Evolutionary conservation across 768 basidiomycete genomes (phyloP).

Genomic region (Neoboletus magnificus): DNA sequence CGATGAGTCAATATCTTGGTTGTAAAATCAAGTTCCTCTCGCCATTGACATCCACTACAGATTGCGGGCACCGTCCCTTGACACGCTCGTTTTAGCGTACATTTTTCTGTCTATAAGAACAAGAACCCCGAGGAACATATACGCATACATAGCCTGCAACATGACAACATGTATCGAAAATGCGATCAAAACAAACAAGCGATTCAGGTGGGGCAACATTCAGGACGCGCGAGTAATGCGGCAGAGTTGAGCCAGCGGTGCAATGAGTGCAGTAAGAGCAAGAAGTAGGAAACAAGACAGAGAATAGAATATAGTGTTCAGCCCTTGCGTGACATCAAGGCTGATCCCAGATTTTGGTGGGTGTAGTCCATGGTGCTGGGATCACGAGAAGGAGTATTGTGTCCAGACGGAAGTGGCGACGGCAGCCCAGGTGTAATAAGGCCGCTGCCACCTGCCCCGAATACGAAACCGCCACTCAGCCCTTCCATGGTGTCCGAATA

Average conservation of each 20-base stretch:
- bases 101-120: conserved; percentile 4
- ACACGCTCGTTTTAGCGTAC: not conserved
- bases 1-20: not conserved
- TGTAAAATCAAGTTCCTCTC: not conserved
- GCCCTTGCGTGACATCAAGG: conserved; percentile 26
- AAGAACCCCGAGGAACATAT: not conserved
- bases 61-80: not conserved
- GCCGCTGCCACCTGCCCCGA: conserved; percentile 79
- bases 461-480: conserved; percentile 81
- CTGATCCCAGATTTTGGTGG: conserved; percentile 24
- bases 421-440: conserved; percentile 71
- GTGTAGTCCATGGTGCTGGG: conserved; percentile 25
- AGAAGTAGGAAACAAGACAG: conserved; percentile 1
- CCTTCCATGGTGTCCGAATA: conserved; percentile 80
- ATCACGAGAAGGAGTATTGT: conserved; percentile 38
- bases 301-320: conserved; percentile 7
- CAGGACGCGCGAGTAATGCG: not conserved
- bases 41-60: not conserved
- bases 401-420: conserved; percentile 59
- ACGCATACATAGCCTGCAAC: conserved; percentile 18
- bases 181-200: conserved; percentile 11
- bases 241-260: not conserved
- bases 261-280: conserved; percentile 3
- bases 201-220: not conserved
- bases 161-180: conserved; percentile 3